Percentiles rank a stretch among this genome's conserved stretches.
These are phyloP conservation scores for Papilionanthe hybrid DNA, from an alignment of 116 monocot genomes.

Conservation along the genomic window DNA sequence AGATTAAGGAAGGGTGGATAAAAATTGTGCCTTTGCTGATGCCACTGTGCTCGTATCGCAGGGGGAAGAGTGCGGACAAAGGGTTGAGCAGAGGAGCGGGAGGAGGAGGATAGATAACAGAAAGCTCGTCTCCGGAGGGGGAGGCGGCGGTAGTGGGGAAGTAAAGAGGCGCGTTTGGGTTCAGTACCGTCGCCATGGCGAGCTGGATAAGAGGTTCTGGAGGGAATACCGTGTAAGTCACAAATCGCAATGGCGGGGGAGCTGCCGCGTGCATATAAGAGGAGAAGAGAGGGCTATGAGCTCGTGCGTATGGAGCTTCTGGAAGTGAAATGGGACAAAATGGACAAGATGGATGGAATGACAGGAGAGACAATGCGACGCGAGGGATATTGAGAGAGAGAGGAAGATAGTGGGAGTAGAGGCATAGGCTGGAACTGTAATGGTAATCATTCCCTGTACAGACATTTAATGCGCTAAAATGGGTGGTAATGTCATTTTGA, in stretches of 20 bases:
- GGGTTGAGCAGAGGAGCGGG: neutral
- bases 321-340: neutral
- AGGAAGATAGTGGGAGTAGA: neutral
- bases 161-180: neutral
- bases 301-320: no score
- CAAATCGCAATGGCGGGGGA: neutral
- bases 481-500: no score
- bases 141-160: neutral
- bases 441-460: no score
- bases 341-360: neutral
- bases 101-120: neutral
- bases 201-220: neutral
- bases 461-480: neutral
- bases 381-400: neutral
- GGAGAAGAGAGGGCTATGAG: no score
- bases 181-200: neutral
- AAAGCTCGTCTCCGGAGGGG: neutral
- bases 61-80: neutral
- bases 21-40: neutral
- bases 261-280: no score
- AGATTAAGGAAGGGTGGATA: neutral
- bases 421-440: no score
- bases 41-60: no score
- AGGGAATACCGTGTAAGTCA: neutral
- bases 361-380: neutral